Conservation (phyloP, 805 yeast genomes). For the Kregervanrija pseudodelftensis region DNA sequence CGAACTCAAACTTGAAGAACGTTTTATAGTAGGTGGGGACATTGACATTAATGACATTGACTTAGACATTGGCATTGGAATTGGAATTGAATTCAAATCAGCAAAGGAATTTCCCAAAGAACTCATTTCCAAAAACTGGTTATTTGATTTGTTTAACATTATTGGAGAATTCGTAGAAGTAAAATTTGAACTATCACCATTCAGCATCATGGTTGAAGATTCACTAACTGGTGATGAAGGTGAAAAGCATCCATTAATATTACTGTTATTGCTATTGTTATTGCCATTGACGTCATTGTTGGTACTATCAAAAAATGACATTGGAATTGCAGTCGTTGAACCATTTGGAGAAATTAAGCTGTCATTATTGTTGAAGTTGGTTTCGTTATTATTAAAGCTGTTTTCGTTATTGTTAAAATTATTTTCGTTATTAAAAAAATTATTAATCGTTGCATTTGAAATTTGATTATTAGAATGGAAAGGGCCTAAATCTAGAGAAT, state of each 20-base stretch:
- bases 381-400: neutral
- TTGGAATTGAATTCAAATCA: neutral
- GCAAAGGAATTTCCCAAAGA: too few species aligned
- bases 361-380: neutral
- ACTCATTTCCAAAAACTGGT: neutral
- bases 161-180: neutral
- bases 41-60: neutral
- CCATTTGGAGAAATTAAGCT: neutral
- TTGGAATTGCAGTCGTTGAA: neutral
- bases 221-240: conserved; percentile 7
- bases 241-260: neutral
- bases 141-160: neutral
- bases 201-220: conserved; percentile 5
- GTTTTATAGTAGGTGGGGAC: conserved; percentile 1
- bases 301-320: neutral
- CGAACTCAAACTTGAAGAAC: conserved; percentile 11
- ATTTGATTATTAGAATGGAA: conserved; percentile 27
- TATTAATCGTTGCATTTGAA: conserved; percentile 26
- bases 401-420: neutral
- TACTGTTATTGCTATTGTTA: neutral
- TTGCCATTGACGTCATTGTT: neutral
- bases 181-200: neutral
- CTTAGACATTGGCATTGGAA: neutral
- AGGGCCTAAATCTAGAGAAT: conserved; percentile 19
- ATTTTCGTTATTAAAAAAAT: conserved; percentile 5